Base-by-base conservation (phyloP, 2,329 filamentous ascomycete genomes). In the Penicillium sp. region DNA sequence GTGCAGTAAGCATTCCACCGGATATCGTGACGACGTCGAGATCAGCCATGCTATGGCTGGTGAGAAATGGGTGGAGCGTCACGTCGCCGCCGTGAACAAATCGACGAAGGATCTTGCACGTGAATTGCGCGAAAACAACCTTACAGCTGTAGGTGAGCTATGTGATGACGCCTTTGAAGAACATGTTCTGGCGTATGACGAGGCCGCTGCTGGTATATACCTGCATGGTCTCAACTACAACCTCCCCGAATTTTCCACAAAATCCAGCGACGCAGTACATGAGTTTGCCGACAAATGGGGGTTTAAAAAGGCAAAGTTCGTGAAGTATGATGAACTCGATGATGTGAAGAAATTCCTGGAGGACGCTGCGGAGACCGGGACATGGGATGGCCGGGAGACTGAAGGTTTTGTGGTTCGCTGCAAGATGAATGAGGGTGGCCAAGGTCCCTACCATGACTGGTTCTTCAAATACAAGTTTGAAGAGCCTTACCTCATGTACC, bases 381-480 rank as follows among this genome's bases (percentile, higher is more conserved):
- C 90, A 33, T 93, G 96, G 75, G 87, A 89, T 59, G 93, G 92
- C 9, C 89, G 92, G 51, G 93, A 97, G 64, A 93, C 96, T 0
- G 94, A 99, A 75, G 94, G 94, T 4, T 99, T 99, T 66, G 94
- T 99, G 54, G 89, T 99, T 64, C 88, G 94, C 53, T 97, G 94
- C 82, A 90, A 85, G 77, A 86, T 79, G 79, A 80, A 69, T 51
- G 67, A 75, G 46, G 77, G 79, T 0, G 76, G 74, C 1, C 70
- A 72, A 14, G 73, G 72, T 2, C 82, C 84, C 0, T 94, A 87
- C 71, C 77, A 84, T n/a, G 92, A 99, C 72, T 99, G 94, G 94
- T 99, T 99, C 76, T 99, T 99, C 86, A 99, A 99, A 76, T 99
- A 92, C 84, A 99, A 99, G 77, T 99, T 99, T 57, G 94, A 99